phyloP scores from a whole-genome alignment of 2,329 filamentous ascomycete genomes.

The Lomentospora prolificans region DNA sequence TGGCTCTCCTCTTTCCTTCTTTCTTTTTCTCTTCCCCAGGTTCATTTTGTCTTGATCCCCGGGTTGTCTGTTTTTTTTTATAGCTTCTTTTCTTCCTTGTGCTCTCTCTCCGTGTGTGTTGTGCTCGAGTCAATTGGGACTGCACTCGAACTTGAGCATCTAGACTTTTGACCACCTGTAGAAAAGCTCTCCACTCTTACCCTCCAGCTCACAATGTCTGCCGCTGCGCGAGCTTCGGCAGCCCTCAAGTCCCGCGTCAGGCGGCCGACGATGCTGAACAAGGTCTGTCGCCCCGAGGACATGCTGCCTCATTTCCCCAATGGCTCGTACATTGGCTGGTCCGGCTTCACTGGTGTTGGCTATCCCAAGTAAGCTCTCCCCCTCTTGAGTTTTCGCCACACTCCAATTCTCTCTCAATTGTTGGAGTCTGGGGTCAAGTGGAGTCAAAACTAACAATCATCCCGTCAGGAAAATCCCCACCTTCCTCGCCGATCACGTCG shows the following conservation, averaged over 20 bases:
- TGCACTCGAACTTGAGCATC: too few relatives aligned
- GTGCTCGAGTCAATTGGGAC: too few relatives aligned
- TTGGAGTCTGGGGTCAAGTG: not conserved
- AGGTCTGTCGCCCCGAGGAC: slow-evolving; percentile 71
- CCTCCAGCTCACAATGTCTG: slow-evolving; percentile 25
- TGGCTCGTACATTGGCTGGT: slow-evolving; percentile 83
- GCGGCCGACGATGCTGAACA: slow-evolving; percentile 68
- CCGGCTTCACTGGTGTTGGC: slow-evolving; percentile 80
- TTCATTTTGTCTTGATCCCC: slow-evolving; percentile 1
- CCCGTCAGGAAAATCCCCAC: slow-evolving; percentile 63
- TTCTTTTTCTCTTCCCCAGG: slow-evolving; percentile 8
- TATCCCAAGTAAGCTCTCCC: slow-evolving; percentile 57
- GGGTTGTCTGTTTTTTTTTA: not conserved
- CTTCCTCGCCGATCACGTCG: slow-evolving; percentile 78
- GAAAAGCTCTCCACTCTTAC: slow-evolving; percentile 10
- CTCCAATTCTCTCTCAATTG: not conserved
- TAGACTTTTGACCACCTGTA: too few relatives aligned
- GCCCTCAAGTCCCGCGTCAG: slow-evolving; percentile 67
- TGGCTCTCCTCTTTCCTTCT: slow-evolving; percentile 9
- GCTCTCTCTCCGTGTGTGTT: too few relatives aligned
- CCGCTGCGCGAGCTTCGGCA: slow-evolving; percentile 52
- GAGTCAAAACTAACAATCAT: not conserved
- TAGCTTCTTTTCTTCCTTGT: slow-evolving; percentile 3
- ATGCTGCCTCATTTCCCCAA: slow-evolving; percentile 73
- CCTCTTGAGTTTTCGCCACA: not conserved